phyloP scores from a whole-genome alignment of 2,329 filamentous ascomycete species.

The Pseudocercospora musae region DNA sequence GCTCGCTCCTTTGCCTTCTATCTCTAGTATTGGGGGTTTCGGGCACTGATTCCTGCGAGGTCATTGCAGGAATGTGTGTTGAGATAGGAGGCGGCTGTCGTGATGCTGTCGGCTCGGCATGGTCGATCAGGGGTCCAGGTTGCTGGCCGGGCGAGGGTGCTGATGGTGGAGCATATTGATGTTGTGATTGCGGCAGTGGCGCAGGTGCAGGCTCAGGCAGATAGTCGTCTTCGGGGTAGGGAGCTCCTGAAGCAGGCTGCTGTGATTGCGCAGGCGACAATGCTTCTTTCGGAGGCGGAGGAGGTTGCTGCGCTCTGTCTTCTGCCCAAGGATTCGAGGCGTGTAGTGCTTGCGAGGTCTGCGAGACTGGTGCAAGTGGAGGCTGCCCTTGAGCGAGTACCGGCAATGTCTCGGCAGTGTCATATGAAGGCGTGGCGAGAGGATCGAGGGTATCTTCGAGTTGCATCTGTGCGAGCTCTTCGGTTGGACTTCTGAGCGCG shows the following conservation, averaged over 20 bases:
- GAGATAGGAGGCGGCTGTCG: conserved; percentile 36
- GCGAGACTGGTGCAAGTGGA: conserved; percentile 21
- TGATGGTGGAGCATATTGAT: conserved; percentile 22
- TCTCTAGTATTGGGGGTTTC: conserved; percentile 42
- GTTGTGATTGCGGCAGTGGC: conserved; percentile 7
- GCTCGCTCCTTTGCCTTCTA: conserved; percentile 60
- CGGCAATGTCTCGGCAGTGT: conserved; percentile 25
- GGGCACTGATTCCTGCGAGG: conserved; percentile 13
- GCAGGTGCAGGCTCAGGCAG: conserved; percentile 7
- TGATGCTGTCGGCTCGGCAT: conserved; percentile 28
- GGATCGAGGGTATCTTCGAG: conserved; percentile 31
- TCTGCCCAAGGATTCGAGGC: conserved; percentile 24
- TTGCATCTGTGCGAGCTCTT: conserved; percentile 39
- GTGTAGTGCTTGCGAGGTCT: conserved; percentile 13
- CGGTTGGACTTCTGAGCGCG: conserved; percentile 40
- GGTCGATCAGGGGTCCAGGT: conserved; percentile 32
- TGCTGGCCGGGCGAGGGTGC: conserved; percentile 34
- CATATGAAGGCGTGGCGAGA: conserved; percentile 20
- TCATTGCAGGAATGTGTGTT: conserved; percentile 6
- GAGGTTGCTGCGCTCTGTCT: conserved; percentile 9
- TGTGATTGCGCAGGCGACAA: conserved; percentile 7
- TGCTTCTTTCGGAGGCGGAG: conserved; percentile 22
- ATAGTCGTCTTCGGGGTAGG: conserved; percentile 19
- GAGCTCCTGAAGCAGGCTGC: neutral
- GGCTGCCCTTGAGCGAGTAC: conserved; percentile 30